Evolutionary conservation across 2,329 filamentous ascomycete genomes (phyloP).

Genomic region (Scedosporium boydii): DNA sequence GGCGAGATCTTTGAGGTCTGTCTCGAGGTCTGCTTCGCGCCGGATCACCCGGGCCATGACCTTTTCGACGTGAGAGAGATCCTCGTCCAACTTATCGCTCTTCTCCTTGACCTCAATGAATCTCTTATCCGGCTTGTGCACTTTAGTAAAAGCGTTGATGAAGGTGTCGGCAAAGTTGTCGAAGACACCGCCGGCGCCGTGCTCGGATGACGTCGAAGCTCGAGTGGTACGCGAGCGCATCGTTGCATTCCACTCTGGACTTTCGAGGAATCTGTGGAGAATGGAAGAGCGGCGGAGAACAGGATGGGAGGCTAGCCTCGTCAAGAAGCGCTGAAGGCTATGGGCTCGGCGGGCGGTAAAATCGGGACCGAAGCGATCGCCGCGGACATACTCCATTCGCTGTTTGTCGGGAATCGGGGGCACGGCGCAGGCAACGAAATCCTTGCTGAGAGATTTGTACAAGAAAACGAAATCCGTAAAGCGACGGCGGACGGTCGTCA

Average conservation of each 20-base stretch:
- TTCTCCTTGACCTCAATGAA: constrained; percentile 92
- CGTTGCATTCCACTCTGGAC: constrained; percentile 89
- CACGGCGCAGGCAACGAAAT: constrained; percentile 86
- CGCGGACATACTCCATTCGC: constrained; percentile 97
- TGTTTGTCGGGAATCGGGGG: constrained; percentile 96
- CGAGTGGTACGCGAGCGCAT: constrained; percentile 73
- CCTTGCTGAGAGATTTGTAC: constrained; percentile 77
- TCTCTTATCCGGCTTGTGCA: constrained; percentile 87
- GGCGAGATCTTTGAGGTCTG: constrained; percentile 80
- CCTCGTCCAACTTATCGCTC: constrained; percentile 88
- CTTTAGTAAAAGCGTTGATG: constrained; percentile 93
- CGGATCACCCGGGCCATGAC: constrained; percentile 86
- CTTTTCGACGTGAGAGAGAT: constrained; percentile 87
- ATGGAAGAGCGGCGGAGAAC: constrained; percentile 75
- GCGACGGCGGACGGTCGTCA: constrained; percentile 72
- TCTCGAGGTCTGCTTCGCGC: constrained; percentile 77
- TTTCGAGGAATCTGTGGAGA: constrained; percentile 84
- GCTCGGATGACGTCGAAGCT: constrained; percentile 40
- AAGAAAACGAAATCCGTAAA: constrained; percentile 98
- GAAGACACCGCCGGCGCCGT: constrained; percentile 61
- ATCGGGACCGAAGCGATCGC: constrained; percentile 87
- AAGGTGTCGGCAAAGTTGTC: constrained; percentile 94
- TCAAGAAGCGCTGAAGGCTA: constrained; percentile 84
- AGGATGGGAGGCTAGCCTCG: constrained; percentile 78
- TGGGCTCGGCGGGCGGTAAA: constrained; percentile 84